Conservation (phyloP, 2,329 filamentous ascomycete genomes). For the Sporothrix humicola region DNA sequence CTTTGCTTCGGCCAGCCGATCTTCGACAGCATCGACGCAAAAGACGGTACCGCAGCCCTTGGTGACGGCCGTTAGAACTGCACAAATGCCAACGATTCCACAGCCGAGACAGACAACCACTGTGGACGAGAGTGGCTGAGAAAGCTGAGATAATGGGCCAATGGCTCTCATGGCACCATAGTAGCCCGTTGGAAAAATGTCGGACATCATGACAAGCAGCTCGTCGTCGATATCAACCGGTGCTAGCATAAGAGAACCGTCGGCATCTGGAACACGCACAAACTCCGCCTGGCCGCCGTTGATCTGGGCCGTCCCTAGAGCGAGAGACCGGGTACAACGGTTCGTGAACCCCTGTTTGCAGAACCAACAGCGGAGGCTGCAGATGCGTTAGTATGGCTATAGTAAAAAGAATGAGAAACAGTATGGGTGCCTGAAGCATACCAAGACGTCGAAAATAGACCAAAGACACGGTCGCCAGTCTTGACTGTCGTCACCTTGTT, state of each 20-base stretch:
- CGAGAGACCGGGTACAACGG: neutral
- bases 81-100: neutral
- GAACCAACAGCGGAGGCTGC: neutral
- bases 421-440: neutral
- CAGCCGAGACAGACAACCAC: neutral
- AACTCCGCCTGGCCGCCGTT: neutral
- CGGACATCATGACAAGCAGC: constrained; percentile 1
- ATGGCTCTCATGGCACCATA: neutral
- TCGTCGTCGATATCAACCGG: no score
- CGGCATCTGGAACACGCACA: neutral
- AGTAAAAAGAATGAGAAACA: no score
- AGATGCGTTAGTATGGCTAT: no score
- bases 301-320: neutral
- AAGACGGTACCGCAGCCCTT: neutral
- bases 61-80: neutral
- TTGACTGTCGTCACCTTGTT: neutral
- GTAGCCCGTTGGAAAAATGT: neutral
- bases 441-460: neutral
- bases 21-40: neutral
- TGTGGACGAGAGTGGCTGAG: neutral
- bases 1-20: neutral
- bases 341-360: neutral
- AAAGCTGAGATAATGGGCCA: neutral
- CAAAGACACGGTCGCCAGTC: neutral
- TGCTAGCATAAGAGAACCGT: no score